Percentiles rank a stretch among this genome's conserved stretches.
These are phyloP conservation scores for Talaromyces trachyspermus DNA, from an alignment of 495 filamentous ascomycete genomes.

Conservation along the genomic window DNA sequence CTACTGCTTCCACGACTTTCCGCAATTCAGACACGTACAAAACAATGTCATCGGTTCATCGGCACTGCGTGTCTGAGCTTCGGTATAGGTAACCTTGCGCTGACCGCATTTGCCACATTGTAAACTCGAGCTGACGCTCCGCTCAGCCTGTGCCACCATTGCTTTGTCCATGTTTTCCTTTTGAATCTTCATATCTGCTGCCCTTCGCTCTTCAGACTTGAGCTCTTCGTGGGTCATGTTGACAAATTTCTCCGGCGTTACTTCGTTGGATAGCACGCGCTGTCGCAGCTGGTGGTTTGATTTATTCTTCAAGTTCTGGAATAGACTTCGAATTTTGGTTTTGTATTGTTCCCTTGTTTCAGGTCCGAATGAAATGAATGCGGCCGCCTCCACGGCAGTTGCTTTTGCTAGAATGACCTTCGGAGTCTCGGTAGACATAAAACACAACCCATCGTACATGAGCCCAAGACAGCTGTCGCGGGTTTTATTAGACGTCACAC, in stretches of 20 bases:
- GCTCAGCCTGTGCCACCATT: constrained; percentile 82
- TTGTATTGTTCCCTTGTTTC: constrained; percentile 69
- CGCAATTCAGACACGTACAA: constrained; percentile 44
- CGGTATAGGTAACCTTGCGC: constrained; percentile 89
- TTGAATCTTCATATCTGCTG: constrained; percentile 59
- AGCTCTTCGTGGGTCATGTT: constrained; percentile 68
- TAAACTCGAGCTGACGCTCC: constrained; percentile 75
- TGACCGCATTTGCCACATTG: constrained; percentile 84
- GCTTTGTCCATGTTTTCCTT: constrained; percentile 94
- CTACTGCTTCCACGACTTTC: constrained; percentile 45
- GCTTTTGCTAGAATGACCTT: constrained; percentile 59
- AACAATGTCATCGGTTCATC: constrained; percentile 56
- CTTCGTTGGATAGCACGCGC: constrained; percentile 66
- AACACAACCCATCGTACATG: constrained; percentile 66
- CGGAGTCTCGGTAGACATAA: constrained; percentile 36
- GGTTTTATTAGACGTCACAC: constrained; percentile 56
- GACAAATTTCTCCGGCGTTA: constrained; percentile 65
- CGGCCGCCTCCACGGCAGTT: constrained; percentile 64
- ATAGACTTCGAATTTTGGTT: constrained; percentile 80
- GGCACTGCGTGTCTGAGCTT: constrained; percentile 90
- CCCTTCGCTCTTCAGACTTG: constrained; percentile 62
- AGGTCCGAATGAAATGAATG: constrained; percentile 53
- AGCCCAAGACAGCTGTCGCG: constrained; percentile 82
- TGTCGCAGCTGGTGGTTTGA: constrained; percentile 68
- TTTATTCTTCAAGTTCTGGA: constrained; percentile 88